Conservation (phyloP, 148 eudicot genomes). For the Chenopodium formosanum region DNA sequence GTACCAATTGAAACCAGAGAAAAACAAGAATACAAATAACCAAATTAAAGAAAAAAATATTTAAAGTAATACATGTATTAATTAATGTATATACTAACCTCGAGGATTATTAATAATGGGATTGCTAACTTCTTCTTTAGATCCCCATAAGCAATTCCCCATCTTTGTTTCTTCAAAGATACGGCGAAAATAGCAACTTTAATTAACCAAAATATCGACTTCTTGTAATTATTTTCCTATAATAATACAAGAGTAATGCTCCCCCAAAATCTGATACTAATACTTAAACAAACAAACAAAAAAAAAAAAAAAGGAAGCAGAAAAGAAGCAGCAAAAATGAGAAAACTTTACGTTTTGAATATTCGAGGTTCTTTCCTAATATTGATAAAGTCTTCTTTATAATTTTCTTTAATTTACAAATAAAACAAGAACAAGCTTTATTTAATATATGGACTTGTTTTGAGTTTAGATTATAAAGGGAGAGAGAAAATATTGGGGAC, state of each 20-base stretch:
- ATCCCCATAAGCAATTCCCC: constrained; percentile 66
- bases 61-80: neutral
- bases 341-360: neutral
- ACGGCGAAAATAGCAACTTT: neutral
- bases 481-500: neutral
- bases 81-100: constrained; percentile 14
- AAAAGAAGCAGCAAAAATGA: constrained; percentile 8
- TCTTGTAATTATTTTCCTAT: neutral
- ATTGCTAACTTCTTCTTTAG: constrained; percentile 31
- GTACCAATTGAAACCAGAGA: too few species aligned
- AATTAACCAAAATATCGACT: neutral
- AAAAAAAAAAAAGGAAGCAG: neutral
- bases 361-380: constrained; percentile 2
- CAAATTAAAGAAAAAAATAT: neutral
- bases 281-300: neutral
- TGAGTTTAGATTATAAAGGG: too few species aligned
- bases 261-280: neutral
- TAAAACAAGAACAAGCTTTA: neutral
- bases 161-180: constrained; percentile 21
- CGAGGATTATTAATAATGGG: constrained; percentile 23
- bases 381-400: constrained; percentile 12
- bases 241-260: neutral
- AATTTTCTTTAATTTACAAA: too few species aligned
- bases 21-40: neutral
- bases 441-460: neutral